Evolutionary conservation across 2,329 filamentous ascomycete genomes (phyloP).

Genomic region (Thyridium curvatum): DNA sequence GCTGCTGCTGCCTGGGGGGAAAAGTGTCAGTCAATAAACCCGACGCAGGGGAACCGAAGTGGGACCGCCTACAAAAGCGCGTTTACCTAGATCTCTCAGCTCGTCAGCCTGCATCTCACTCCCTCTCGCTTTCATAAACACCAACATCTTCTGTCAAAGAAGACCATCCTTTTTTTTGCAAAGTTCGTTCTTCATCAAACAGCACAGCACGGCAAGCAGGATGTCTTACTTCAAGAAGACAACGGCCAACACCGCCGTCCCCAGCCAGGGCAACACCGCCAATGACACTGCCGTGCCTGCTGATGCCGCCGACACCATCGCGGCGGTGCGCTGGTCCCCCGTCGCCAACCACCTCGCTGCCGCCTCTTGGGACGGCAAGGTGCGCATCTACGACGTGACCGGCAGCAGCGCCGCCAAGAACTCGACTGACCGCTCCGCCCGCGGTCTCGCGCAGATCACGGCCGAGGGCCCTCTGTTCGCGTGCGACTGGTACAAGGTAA

Average conservation of each 20-base stretch:
- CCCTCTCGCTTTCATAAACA: no score
- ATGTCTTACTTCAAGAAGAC: no score
- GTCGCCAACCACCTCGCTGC: slow-evolving; percentile 22
- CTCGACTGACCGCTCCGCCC: no score
- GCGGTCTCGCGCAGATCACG: slow-evolving; percentile 13
- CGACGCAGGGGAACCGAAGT: no score
- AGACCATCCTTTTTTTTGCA: background rate
- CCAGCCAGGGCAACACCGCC: background rate
- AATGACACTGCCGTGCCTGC: slow-evolving; percentile 16
- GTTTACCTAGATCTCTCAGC: no score
- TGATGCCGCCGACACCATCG: slow-evolving; percentile 25
- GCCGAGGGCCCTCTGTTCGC: slow-evolving; percentile 21
- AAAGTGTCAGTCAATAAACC: no score
- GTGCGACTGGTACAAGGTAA: slow-evolving; percentile 30
- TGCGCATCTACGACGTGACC: slow-evolving; percentile 26
- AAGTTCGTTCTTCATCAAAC: background rate
- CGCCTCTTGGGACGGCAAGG: slow-evolving; percentile 26
- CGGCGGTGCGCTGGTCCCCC: slow-evolving; percentile 27
- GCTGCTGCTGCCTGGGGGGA: no score
- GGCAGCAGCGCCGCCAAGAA: slow-evolving; percentile 11
- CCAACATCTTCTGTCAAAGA: background rate
- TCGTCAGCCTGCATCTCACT: no score
- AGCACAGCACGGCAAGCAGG: no score
- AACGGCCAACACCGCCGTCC: slow-evolving; percentile 16
- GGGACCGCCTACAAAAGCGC: no score